phyloP scores from a whole-genome alignment of 768 basidiomycete genomes.

The Neoboletus brunneissimus region DNA sequence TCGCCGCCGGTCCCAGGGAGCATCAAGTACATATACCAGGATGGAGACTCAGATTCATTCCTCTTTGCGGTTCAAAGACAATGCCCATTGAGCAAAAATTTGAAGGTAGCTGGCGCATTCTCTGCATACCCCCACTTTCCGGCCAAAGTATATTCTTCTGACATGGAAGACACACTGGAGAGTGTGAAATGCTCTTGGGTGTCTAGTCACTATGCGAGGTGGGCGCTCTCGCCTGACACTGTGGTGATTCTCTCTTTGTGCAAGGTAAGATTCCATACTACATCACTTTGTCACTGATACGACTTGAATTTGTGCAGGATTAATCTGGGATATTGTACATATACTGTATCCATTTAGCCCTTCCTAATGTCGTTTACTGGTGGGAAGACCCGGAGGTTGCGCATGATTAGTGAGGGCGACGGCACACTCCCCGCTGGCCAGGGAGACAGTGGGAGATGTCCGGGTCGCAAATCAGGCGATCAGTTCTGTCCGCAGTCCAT shows the following conservation, averaged over 20 bases:
- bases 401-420: not conserved
- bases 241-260: slow-evolving; percentile 1
- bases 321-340: not conserved
- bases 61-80: no score
- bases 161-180: not conserved
- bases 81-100: no score
- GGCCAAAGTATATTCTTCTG: not conserved
- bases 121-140: slow-evolving; percentile 2
- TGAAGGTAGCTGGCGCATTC: not conserved
- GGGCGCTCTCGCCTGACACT: not conserved
- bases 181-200: not conserved
- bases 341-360: no score
- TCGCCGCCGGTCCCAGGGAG: no score
- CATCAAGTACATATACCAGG: no score
- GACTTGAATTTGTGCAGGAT: not conserved
- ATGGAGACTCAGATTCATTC: no score
- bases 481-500: not conserved
- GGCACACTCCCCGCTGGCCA: not conserved
- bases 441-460: not conserved
- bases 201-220: no score
- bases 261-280: not conserved
- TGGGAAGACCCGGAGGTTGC: not conserved
- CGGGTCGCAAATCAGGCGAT: not conserved
- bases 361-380: no score
- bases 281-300: no score